Evolutionary conservation across 768 basidiomycete genomes (phyloP), one percentile per base, ranked within the genome.

Genomic region (Crepidotus variabilis): DNA sequence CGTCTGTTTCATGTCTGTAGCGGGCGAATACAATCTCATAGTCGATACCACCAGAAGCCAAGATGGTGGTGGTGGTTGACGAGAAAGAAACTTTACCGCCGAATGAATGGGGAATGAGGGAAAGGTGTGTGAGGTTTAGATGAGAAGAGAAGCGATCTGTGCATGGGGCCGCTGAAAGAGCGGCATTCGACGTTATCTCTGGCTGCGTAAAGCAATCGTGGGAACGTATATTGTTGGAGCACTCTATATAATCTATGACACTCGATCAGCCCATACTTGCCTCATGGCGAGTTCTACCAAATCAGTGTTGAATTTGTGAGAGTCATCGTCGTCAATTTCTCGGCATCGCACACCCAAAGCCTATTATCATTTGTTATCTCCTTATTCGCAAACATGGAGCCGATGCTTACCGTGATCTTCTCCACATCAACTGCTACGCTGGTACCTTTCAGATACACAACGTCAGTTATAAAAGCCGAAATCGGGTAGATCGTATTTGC

Each of bases 401-500:
- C 21, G 45, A 69, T 85, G 66, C 63, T 28, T 28, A 92, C 94
- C 45, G 79, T 80, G 48, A 94, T 80, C 9, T 69, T 71, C 47
- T 69, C 67, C 36, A 77, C 74, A 65, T 96, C 86, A 21, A 96
- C 83, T 0, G 69, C 60, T 8, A 97, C 80, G 8, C 66, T 64
- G 2, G 85, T 80, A 1, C 81, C 86, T 63, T 83, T 79, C 9
- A 94, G 77, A 70, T 89, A 88, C 3, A 94, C 82, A 23, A 97
- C 69, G 70, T 96, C 92, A 5, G 92, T 94, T 57, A 97, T 75
- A 66, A 94, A 92, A 0, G 90, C 87, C 16, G 88, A 88, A 5
- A 84, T 71, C 5, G 90, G 90, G 63, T 89, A 91, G 18, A 76
- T 80, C 3, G 84, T 86, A 48, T 72, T 76, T 10, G 76, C 78